Conservation (phyloP, 164 flowering plant genomes). For the Piper betle region DNA sequence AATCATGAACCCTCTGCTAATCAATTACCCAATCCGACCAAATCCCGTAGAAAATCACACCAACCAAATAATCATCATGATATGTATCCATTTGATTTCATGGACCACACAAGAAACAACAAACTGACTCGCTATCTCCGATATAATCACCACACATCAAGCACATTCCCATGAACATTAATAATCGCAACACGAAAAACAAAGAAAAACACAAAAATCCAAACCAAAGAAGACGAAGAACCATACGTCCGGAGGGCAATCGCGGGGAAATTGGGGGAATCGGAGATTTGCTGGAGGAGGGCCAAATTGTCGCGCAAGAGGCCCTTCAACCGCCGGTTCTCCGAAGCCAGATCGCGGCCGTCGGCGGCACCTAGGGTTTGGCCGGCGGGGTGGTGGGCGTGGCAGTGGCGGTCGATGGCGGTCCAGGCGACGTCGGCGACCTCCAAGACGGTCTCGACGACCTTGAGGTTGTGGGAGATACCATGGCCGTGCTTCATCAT, state of each 20-base stretch:
- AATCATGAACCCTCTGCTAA: no score
- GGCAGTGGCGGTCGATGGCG: constrained; percentile 52
- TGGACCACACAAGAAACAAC: no score
- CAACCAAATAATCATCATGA: no score
- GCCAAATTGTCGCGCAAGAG: constrained; percentile 51
- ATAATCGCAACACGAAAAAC: no score
- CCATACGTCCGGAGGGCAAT: constrained; percentile 75
- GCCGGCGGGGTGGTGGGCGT: constrained; percentile 24
- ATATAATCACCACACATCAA: no score
- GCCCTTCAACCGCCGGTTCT: constrained; percentile 49
- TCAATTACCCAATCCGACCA: no score
- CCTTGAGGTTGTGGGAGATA: constrained; percentile 10
- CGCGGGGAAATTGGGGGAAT: constrained; percentile 28
- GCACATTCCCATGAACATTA: no score
- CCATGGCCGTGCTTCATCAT: constrained; percentile 9
- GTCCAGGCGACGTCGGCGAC: constrained; percentile 77
- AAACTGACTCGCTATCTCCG: no score
- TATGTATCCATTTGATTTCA: no score
- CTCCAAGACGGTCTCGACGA: constrained; percentile 26
- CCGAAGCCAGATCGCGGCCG: constrained; percentile 16
- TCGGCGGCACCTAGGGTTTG: constrained; percentile 1
- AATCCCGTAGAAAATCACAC: no score
- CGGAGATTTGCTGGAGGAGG: constrained; percentile 44
- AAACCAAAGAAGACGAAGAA: neutral
- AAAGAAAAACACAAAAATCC: no score